Evolutionary conservation across 495 filamentous ascomycete genomes (phyloP).

Genomic region (Trichoderma virens): DNA sequence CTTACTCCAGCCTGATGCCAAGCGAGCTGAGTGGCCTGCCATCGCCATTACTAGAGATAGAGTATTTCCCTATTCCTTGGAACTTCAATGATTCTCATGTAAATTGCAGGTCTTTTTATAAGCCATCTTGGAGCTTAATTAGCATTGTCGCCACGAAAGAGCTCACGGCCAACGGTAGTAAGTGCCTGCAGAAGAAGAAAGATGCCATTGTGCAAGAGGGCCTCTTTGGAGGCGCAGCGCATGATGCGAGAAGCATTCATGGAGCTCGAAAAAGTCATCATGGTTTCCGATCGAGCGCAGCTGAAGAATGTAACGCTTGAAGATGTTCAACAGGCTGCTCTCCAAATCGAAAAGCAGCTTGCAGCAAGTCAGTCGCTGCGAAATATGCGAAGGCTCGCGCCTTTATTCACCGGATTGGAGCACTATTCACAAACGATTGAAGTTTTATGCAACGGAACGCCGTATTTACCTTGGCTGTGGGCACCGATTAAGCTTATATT

Average conservation of each 20-base stretch:
- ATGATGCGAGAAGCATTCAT: constrained; percentile 23
- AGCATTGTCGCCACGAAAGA: too few relatives aligned
- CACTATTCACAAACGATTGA: constrained; percentile 35
- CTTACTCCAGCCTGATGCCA: too few relatives aligned
- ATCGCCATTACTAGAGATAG: too few relatives aligned
- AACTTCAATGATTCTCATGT: too few relatives aligned
- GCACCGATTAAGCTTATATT: constrained; percentile 39
- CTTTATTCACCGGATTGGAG: constrained; percentile 30
- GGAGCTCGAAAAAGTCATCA: constrained; percentile 22
- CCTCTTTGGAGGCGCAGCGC: constrained; percentile 8
- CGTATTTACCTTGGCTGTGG: constrained; percentile 40
- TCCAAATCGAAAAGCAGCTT: constrained; percentile 29
- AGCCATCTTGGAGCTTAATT: too few relatives aligned
- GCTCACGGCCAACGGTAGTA: too few relatives aligned
- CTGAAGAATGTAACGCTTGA: constrained; percentile 32
- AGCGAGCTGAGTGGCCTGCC: too few relatives aligned
- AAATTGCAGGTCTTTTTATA: too few relatives aligned
- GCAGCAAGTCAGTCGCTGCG: constrained; percentile 27
- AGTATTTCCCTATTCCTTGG: too few relatives aligned
- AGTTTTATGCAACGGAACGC: constrained; percentile 38
- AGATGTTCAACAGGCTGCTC: constrained; percentile 28
- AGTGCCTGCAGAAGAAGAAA: neutral
- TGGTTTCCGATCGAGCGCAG: constrained; percentile 17
- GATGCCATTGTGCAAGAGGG: constrained; percentile 8
- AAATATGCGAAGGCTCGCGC: constrained; percentile 32